Base-by-base conservation (phyloP, 164 flowering plant genomes). In the Macadamia integrifolia region DNA sequence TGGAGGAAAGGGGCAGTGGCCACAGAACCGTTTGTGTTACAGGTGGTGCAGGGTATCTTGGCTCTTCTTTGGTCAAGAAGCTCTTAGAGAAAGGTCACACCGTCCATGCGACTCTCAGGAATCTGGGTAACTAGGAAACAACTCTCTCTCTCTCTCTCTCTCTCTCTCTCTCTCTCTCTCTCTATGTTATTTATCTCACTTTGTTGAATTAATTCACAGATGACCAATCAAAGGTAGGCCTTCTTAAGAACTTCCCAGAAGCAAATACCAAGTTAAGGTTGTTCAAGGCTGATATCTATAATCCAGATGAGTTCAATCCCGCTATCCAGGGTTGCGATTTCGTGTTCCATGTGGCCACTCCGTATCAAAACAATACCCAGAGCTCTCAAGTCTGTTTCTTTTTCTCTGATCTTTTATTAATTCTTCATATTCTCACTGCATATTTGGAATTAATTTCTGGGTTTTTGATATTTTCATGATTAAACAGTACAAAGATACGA, bases 11-110 rank as follows among this genome's bases (percentile, higher is more conserved):
- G 48, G 9, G 48, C 48, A 43, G 48, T 9, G 6, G 48, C 48
- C 9, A 5, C 48, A 43, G 48, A 6, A 43, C 7, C 7, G 83
- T 85, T 3, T 82, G 87, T 70, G 87, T 85, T 6, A 83, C 83
- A 6, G 92, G 92, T 65, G 92, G 80, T n/a, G 72, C 86, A 18
- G 86, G 92, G 3, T 79, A 76, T 58, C 30, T 87, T 2, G 89
- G 81, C 18, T 84, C 92, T 66, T 80, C 35, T 32, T 80, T 84
- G 9, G 79, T 85, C 35, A 80, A 83, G 55, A 77, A 72, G 67
- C 87, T 87, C 17, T 61, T 85, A 6, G 48, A 75, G 58, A 82
- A 43, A 65, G 91, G 91, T 1, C 72, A 82, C 56, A 75, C 60
- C 1, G 87, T 87, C 60, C 88, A 84, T 71, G 83, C 83, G 9